A percentile compares a stretch with the other conserved stretches of the same genome.
phyloP scores from a whole-genome alignment of 495 filamentous ascomycete genomes.

The Annulohypoxylon stygium region DNA sequence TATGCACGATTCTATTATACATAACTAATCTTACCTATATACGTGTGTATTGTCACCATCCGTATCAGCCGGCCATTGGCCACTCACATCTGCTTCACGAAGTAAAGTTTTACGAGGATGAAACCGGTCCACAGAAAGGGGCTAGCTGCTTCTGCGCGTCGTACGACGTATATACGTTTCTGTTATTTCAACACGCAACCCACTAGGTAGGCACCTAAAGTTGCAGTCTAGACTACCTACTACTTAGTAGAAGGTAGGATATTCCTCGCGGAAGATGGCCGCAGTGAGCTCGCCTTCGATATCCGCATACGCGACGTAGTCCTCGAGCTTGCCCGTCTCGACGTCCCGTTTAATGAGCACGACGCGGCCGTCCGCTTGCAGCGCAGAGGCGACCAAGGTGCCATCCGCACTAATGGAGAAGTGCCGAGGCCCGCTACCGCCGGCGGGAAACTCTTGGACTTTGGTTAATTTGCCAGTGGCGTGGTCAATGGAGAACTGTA shows the following conservation, averaged over 20 bases:
- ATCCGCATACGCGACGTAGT: constrained; percentile 62
- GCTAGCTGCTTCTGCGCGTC: constrained; percentile 16
- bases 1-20: not conserved
- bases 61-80: constrained; percentile 1
- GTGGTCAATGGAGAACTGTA: constrained; percentile 58
- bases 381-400: constrained; percentile 70
- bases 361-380: constrained; percentile 70
- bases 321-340: constrained; percentile 66
- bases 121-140: constrained; percentile 4
- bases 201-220: no score
- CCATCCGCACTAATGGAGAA: constrained; percentile 75
- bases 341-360: constrained; percentile 71
- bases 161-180: constrained; percentile 23
- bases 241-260: constrained; percentile 28
- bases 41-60: constrained; percentile 10
- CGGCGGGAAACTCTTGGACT: constrained; percentile 65
- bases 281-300: constrained; percentile 67
- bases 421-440: constrained; percentile 72
- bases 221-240: constrained; percentile 12
- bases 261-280: constrained; percentile 72
- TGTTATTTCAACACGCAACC: constrained; percentile 13
- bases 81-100: constrained; percentile 4
- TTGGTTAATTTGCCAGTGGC: constrained; percentile 64
- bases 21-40: constrained; percentile 8
- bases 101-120: not conserved